phyloP scores from a whole-genome alignment of 495 filamentous ascomycete genomes.

The Talaromyces ruber region DNA sequence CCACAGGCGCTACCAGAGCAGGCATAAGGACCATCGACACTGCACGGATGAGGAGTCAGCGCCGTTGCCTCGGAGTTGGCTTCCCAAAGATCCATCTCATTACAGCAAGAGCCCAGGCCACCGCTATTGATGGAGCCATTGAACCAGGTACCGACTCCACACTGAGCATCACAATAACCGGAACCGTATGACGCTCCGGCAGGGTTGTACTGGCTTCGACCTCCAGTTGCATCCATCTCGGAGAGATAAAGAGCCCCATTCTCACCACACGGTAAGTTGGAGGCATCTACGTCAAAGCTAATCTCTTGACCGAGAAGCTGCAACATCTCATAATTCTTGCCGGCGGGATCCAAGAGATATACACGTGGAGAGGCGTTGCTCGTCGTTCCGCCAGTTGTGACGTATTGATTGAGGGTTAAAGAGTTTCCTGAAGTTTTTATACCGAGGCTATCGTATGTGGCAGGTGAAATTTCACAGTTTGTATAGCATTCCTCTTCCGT shows the following conservation, averaged over 20 bases:
- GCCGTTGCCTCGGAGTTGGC: conserved; percentile 50
- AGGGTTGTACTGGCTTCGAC: conserved; percentile 44
- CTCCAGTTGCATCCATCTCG: conserved; percentile 51
- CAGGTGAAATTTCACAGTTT: conserved; percentile 45
- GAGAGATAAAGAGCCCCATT: conserved; percentile 62
- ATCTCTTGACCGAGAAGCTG: conserved; percentile 51
- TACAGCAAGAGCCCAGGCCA: conserved; percentile 43
- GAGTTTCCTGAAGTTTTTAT: conserved; percentile 32
- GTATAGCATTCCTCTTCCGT: conserved; percentile 34
- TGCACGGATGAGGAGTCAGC: conserved; percentile 51
- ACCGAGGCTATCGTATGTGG: conserved; percentile 32
- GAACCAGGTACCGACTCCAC: conserved; percentile 45
- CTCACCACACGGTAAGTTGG: conserved; percentile 53
- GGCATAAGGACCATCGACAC: conserved; percentile 27
- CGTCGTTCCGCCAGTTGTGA: conserved; percentile 9
- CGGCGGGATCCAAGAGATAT: conserved; percentile 48
- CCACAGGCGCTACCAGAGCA: conserved; percentile 42
- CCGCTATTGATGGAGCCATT: conserved; percentile 49
- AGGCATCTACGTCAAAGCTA: conserved; percentile 56
- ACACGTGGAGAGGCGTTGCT: conserved; percentile 43
- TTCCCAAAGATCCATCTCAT: conserved; percentile 58
- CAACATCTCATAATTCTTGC: conserved; percentile 51
- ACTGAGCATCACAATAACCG: conserved; percentile 66
- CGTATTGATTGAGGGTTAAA: conserved; percentile 36
- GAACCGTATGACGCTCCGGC: conserved; percentile 58